Evolutionary conservation across 306 rosid species (phyloP).

Genomic region (Quercus engelmannii): DNA sequence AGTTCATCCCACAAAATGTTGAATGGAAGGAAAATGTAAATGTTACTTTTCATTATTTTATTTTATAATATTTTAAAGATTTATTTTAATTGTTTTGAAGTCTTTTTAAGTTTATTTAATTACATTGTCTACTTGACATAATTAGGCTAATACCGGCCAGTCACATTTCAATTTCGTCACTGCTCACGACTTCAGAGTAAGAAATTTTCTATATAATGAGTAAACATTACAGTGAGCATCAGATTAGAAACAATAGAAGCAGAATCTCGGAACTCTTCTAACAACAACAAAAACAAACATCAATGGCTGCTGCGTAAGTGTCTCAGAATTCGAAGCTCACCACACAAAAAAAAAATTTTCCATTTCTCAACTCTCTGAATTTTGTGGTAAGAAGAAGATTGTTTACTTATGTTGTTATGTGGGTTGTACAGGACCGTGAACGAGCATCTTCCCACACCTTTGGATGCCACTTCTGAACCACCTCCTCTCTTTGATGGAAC

Average conservation of each 20-base stretch:
- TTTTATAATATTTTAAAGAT: no score
- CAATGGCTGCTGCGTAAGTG: conserved; percentile 41
- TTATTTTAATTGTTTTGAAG: no score
- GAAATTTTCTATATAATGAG: no score
- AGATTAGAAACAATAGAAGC: background rate
- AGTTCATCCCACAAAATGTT: no score
- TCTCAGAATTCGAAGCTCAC: background rate
- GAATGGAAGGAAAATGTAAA: no score
- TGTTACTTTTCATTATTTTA: no score
- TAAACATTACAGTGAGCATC: background rate
- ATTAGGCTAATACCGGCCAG: no score
- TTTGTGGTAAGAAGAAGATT: background rate
- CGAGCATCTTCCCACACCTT: conserved; percentile 35
- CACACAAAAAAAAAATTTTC: background rate
- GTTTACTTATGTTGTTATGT: background rate
- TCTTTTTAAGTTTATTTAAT: no score
- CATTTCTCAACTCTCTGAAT: background rate
- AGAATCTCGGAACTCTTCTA: background rate
- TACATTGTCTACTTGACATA: no score
- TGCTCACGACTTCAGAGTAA: no score
- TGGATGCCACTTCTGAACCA: conserved; percentile 56
- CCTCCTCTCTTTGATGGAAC: conserved; percentile 88
- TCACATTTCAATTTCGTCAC: no score
- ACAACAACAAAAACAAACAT: background rate
- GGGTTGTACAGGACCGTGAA: conserved; percentile 17